Evolutionary conservation across 116 monocot species (phyloP).

Genomic region (Posidonia oceanica): DNA sequence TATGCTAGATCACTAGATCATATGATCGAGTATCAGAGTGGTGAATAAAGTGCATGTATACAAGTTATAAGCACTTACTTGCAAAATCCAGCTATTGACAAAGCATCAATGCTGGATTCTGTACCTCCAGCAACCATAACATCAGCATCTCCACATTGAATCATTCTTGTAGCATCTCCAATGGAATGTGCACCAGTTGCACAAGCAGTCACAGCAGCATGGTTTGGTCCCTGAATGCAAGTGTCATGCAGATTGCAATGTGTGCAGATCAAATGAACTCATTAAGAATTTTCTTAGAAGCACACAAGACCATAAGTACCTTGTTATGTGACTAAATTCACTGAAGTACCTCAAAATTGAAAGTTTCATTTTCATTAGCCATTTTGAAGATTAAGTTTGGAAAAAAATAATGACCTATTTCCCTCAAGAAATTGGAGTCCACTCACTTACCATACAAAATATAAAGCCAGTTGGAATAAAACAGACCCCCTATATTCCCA

Average conservation of each 20-base stretch:
- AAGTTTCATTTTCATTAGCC: too few species aligned
- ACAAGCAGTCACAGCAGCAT: conserved; percentile 97
- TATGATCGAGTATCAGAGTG: neutral
- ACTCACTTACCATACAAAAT: too few species aligned
- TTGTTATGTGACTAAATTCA: too few species aligned
- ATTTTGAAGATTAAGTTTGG: too few species aligned
- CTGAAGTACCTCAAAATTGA: too few species aligned
- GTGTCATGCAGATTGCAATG: neutral
- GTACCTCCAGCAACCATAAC: conserved; percentile 97
- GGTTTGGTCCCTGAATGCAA: conserved; percentile 74
- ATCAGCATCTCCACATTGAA: conserved; percentile 99
- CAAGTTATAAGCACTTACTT: conserved; percentile 28
- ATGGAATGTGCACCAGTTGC: conserved; percentile 98
- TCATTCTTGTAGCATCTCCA: conserved; percentile 94
- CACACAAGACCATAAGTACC: too few species aligned
- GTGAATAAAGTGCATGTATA: neutral
- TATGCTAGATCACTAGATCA: neutral
- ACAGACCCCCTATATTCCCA: too few species aligned
- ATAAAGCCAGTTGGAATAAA: too few species aligned
- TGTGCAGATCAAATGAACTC: neutral
- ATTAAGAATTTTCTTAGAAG: too few species aligned
- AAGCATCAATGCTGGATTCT: conserved; percentile 87
- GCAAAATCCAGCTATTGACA: conserved; percentile 94
- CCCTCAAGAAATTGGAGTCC: too few species aligned
- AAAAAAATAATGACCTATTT: too few species aligned